Conservation (phyloP, 2,329 filamentous ascomycete genomes). For the Aspergillus neotritici region DNA sequence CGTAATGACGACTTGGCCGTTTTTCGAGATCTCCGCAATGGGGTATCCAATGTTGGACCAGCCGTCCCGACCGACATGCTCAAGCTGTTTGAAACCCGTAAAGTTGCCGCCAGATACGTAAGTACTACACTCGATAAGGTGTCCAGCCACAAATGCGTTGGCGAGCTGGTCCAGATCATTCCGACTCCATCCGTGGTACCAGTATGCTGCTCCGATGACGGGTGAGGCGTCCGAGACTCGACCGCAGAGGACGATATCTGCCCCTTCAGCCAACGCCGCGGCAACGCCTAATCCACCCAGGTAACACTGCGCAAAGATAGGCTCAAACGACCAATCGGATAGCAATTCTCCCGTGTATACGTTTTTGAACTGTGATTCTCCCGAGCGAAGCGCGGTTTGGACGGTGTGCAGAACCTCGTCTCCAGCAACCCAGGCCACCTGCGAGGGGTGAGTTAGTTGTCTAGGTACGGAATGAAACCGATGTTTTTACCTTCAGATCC, state of each 20-base stretch:
- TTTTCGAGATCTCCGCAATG: slow-evolving; percentile 41
- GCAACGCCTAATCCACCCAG: slow-evolving; percentile 39
- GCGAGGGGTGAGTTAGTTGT: slow-evolving; percentile 3
- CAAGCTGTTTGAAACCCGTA: slow-evolving; percentile 37
- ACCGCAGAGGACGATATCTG: slow-evolving; percentile 43
- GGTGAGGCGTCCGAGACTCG: slow-evolving; percentile 43
- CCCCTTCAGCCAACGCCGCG: slow-evolving; percentile 35
- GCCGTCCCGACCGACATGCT: slow-evolving; percentile 19
- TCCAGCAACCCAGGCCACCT: slow-evolving; percentile 46
- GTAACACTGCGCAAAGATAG: slow-evolving; percentile 26
- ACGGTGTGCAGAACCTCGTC: slow-evolving; percentile 40
- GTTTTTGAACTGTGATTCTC: slow-evolving; percentile 35
- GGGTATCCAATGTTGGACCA: slow-evolving; percentile 45
- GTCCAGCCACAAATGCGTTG: slow-evolving; percentile 35
- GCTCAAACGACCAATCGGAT: slow-evolving; percentile 34
- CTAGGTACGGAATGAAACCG: neutral
- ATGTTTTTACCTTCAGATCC: slow-evolving; percentile 31
- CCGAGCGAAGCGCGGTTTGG: slow-evolving; percentile 24
- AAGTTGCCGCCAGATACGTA: slow-evolving; percentile 44
- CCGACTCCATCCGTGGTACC: slow-evolving; percentile 41
- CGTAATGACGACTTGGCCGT: slow-evolving; percentile 40
- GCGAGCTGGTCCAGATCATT: slow-evolving; percentile 35
- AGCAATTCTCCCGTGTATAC: slow-evolving; percentile 35
- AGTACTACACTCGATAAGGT: slow-evolving; percentile 38
- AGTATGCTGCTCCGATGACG: slow-evolving; percentile 39